Base-by-base conservation (phyloP, 306 rosid genomes). In the Quercus aquifolioides region DNA sequence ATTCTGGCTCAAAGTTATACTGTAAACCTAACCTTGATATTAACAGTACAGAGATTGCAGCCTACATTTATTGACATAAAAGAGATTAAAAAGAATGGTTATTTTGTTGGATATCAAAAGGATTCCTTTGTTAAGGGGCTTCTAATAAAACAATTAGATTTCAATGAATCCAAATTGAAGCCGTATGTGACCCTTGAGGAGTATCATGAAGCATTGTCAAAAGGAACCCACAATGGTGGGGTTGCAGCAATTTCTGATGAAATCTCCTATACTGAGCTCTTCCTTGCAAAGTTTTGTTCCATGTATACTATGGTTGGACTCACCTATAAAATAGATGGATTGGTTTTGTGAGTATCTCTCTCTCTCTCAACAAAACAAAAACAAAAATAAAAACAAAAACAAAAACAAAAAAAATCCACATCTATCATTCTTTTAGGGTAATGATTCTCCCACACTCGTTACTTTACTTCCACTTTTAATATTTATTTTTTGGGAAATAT, bases 221-320 rank as follows among this genome's bases (percentile, higher is more conserved):
- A 62, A 12, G 90, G 90, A 79, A 76, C 78, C 71, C n/a, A 76
- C 30, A 81, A 80, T 43, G 91, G 87, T 9, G 83, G 86, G 20
- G 90, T 89, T 4, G 85, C 81, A 11, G 87, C 88, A 35, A 69
- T 84, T n/a, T 79, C 82, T 23, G 83, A 84, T 69, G 90, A 88
- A 72, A 64, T 84, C 30, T 65, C 84, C 35, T 78, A 58, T 35
- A 55, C 82, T 10, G 82, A 88, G 51, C 18, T 84, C 12, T 86
- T 84, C 77, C 78, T 86, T 31, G 5, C 74, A 0, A 86, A 69
- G 73, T 79, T 78, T 76, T 78, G 81, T 71, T 75, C 81, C 2
- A 77, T 38, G 64, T 84, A 80, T 75, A 71, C 58, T 21, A 74
- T 78, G 84, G 86, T 73, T 71, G 89, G 86, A 25, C 91, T 89